Percentiles rank a stretch among this genome's conserved stretches.
Conservation (phyloP, 176 grass and related monocot species). For the Tillandsia leiboldiana region DNA sequence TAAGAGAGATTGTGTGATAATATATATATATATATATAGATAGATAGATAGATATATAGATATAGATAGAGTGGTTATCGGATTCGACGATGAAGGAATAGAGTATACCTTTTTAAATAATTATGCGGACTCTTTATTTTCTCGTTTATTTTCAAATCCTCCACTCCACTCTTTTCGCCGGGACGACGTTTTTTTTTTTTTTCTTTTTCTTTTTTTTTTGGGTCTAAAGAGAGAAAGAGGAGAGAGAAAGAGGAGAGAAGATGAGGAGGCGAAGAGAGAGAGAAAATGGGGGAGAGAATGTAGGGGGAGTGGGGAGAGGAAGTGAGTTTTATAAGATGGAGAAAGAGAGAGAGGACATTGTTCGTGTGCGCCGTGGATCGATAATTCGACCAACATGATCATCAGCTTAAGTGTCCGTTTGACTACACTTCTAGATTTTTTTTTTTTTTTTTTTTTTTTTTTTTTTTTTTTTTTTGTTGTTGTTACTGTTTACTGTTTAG, state of each 20-base stretch:
- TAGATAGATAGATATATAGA: conserved; percentile 5
- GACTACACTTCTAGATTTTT: too few relatives aligned
- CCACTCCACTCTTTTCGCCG: conserved; percentile 16
- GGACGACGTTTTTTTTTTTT: background rate
- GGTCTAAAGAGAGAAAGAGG: conserved; percentile 19
- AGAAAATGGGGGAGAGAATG: conserved; percentile 22
- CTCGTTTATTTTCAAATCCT: too few relatives aligned
- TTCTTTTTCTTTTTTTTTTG: background rate
- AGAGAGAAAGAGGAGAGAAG: conserved; percentile 24
- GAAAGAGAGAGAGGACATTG: conserved; percentile 2
- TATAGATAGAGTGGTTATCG: conserved; percentile 23
- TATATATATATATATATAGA: background rate
- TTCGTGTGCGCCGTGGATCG: background rate
- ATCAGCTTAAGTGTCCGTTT: too few relatives aligned
- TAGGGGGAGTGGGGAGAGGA: background rate
- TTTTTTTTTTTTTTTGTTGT: too few relatives aligned
- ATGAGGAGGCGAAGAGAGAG: conserved; percentile 34
- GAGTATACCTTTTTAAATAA: conserved; percentile 26
- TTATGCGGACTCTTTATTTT: conserved; percentile 11
- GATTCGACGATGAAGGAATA: conserved; percentile 34
- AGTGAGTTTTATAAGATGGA: background rate
- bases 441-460: too few relatives aligned
- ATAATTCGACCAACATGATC: too few relatives aligned
- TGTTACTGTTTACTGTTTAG: too few relatives aligned
- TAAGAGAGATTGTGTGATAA: background rate